Percentiles rank a stretch among this genome's conserved stretches.
These are phyloP conservation scores for Erysimum cheiranthoides DNA, from an alignment of 345 rosid species.

Conservation along the genomic window DNA sequence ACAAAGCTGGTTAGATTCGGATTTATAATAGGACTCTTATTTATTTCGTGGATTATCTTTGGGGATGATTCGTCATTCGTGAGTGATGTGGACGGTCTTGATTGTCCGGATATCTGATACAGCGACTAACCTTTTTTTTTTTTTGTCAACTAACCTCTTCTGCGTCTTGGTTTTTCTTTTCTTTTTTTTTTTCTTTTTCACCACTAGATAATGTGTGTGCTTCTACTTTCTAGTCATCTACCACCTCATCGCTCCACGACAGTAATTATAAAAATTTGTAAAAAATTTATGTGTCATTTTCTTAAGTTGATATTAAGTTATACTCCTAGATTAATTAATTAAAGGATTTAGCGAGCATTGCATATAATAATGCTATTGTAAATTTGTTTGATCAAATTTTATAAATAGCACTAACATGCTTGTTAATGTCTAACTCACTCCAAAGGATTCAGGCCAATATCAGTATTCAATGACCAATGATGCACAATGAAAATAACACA, in stretches of 20 bases:
- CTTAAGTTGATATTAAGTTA: too few relatives aligned
- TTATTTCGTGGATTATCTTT: background rate
- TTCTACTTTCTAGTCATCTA: too few relatives aligned
- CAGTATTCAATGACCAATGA: background rate
- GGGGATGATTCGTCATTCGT: background rate
- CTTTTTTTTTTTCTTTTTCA: too few relatives aligned
- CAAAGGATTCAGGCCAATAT: background rate
- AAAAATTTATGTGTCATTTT: too few relatives aligned
- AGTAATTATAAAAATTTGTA: too few relatives aligned
- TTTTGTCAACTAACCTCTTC: too few relatives aligned
- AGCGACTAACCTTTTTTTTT: background rate
- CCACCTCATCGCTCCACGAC: too few relatives aligned
- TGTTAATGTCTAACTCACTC: conserved; percentile 3
- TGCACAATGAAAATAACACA: conserved; percentile 25
- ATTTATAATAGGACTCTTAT: background rate
- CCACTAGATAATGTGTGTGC: too few relatives aligned
- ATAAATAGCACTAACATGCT: background rate
- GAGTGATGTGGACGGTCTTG: background rate
- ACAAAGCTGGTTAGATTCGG: too few relatives aligned
- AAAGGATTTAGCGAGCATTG: too few relatives aligned
- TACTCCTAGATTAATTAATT: too few relatives aligned
- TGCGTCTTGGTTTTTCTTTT: background rate
- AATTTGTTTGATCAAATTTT: background rate
- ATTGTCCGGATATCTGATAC: background rate
- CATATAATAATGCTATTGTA: too few relatives aligned